Evolutionary conservation across 306 rosid genomes (phyloP).

Genomic region (Castanospermum australe): DNA sequence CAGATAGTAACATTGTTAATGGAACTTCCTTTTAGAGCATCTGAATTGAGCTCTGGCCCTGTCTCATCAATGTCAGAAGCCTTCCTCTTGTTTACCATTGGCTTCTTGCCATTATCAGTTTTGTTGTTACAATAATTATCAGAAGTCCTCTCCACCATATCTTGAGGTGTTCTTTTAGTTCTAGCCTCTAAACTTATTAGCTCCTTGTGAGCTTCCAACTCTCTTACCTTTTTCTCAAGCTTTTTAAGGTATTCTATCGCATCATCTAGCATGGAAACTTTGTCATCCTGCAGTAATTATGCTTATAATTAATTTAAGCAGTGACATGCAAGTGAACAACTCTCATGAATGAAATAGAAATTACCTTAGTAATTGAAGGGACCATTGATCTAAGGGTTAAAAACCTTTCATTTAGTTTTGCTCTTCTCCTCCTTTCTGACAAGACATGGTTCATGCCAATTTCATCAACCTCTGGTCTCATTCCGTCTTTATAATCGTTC

Average conservation of each 20-base stretch:
- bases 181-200: constrained; percentile 38
- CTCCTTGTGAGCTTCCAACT: constrained; percentile 54
- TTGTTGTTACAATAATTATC: constrained; percentile 64
- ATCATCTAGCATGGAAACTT: constrained; percentile 79
- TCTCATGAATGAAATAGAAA: constrained; percentile 2
- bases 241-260: constrained; percentile 71
- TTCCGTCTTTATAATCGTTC: constrained; percentile 51
- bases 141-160: constrained; percentile 57
- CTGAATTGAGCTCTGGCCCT: constrained; percentile 35
- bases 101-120: constrained; percentile 44
- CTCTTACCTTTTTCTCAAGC: constrained; percentile 73
- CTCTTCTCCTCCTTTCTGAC: constrained; percentile 72
- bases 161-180: constrained; percentile 53
- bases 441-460: constrained; percentile 59
- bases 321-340: constrained; percentile 5
- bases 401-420: constrained; percentile 71
- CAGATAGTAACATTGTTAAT: constrained; percentile 42
- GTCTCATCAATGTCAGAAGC: constrained; percentile 47
- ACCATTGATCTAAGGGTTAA: constrained; percentile 65
- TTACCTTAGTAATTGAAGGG: constrained; percentile 77
- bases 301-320: constrained; percentile 7
- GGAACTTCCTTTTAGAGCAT: constrained; percentile 27
- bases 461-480: constrained; percentile 66
- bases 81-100: constrained; percentile 70
- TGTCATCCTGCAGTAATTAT: constrained; percentile 65